Base-by-base conservation (phyloP, 31 red algal species). In the Odonthalia washingtoniensis region DNA sequence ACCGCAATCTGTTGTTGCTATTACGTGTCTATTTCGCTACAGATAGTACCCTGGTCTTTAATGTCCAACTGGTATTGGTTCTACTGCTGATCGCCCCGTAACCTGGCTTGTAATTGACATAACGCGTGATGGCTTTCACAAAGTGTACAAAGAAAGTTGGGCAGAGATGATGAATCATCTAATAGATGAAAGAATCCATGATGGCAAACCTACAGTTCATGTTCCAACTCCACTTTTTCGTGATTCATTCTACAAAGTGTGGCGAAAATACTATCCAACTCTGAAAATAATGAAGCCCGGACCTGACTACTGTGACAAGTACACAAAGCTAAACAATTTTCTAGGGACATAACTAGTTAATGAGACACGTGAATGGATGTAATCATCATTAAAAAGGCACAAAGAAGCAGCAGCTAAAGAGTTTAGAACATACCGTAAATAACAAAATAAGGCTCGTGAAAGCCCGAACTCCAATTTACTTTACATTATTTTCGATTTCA, bases 401-500 rank as follows among this genome's bases (percentile, higher is more conserved):
- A 57, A 57, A 21, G 49, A 9, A 14, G 49, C 9, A 21, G 49
- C 49, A 21, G 49, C 49, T 57, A 57, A 21, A 57, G 21, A 57
- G 21, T 57, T 21, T 21, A 57, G 49, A 21, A 21, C 49, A 57
- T 21, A 57, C 49, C 9, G 12, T 14, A 21, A 57, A 14, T 21
- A 21, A 21, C 9, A 57, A 57, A 9, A 21, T 14, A 14, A 57
- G 12, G 49, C 49, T 14, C 49, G 49, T 9, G 37, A 76, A 28
- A 70, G 27, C 2, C 28, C 70, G 12, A 64, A 40, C 24, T 14
- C 3, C 3, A 21, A 30, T 5, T 30, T 44, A 60, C 45, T 86
- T 35, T 44, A 86, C 4, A 0, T 75, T 24, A 36, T 65, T 40
- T 86, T 86, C 62, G 70, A 86, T 57, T 76, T 86, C 37, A 70